phyloP scores from a whole-genome alignment of 176 grass and related monocot genomes.

The Ensete ventricosum region DNA sequence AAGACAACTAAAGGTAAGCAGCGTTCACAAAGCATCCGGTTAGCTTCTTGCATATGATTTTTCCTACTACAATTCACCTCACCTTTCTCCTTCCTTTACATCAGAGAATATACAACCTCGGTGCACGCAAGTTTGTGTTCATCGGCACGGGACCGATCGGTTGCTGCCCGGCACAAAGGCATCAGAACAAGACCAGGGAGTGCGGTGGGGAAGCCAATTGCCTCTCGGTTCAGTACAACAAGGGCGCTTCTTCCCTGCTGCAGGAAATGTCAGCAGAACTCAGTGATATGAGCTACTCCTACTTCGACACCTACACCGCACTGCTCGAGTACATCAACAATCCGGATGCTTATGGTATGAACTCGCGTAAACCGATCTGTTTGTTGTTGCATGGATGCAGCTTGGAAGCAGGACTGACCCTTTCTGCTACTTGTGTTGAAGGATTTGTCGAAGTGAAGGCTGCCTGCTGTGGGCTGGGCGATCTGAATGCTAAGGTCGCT shows the following conservation, averaged over 20 bases:
- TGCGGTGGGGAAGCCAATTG: conserved; percentile 47
- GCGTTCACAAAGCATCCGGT: background rate
- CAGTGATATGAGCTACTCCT: conserved; percentile 42
- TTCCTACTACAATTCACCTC: background rate
- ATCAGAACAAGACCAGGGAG: conserved; percentile 13
- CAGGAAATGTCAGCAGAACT: conserved; percentile 14
- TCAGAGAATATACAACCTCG: conserved; percentile 52
- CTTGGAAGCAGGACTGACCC: background rate
- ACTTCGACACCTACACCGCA: conserved; percentile 24
- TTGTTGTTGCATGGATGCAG: background rate
- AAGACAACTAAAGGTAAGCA: conserved; percentile 49
- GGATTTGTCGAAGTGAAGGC: conserved; percentile 51
- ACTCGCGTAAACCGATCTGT: background rate
- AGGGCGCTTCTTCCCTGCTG: conserved; percentile 28
- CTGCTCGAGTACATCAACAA: conserved; percentile 37
- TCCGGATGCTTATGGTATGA: conserved; percentile 33
- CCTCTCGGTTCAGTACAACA: conserved; percentile 37
- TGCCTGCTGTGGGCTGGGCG: conserved; percentile 75
- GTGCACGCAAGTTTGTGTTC: conserved; percentile 42
- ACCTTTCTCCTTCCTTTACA: background rate
- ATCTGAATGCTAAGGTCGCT: conserved; percentile 61
- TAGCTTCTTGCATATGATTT: background rate
- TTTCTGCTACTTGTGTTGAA: conserved; percentile 1
- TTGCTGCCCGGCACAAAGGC: conserved; percentile 40
- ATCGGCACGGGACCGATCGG: conserved; percentile 45